Percentiles rank a stretch among this genome's conserved stretches.
phyloP scores from a whole-genome alignment of 164 flowering plant genomes.

The Aristolochia californica region DNA sequence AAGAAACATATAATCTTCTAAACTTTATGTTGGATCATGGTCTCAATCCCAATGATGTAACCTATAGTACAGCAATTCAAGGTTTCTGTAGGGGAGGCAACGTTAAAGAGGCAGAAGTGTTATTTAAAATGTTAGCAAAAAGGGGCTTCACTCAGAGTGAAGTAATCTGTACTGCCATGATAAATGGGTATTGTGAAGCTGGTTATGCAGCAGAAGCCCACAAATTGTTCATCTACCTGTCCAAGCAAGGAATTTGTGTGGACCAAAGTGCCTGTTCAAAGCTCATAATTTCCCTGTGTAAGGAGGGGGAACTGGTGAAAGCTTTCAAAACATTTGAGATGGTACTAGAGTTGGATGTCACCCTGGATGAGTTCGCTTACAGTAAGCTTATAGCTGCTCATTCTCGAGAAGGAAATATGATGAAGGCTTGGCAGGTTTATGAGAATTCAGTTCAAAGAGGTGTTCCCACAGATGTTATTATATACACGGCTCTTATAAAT shows the following conservation, averaged over 20 bases:
- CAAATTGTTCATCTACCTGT: constrained; percentile 29
- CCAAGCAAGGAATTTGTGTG: constrained; percentile 21
- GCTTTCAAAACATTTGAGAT: constrained; percentile 33
- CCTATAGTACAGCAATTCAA: constrained; percentile 42
- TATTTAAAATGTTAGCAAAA: constrained; percentile 29
- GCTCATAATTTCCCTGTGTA: constrained; percentile 39
- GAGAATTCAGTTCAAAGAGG: constrained; percentile 32
- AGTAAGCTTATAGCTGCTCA: constrained; percentile 38
- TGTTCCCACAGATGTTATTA: constrained; percentile 36
- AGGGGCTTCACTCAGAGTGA: constrained; percentile 18
- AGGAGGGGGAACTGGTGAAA: constrained; percentile 24
- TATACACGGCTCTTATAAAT: constrained; percentile 56
- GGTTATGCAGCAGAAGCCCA: constrained; percentile 27
- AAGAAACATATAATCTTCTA: constrained; percentile 29
- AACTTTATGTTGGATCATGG: constrained; percentile 40
- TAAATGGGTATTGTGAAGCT: constrained; percentile 60
- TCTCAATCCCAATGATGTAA: constrained; percentile 26
- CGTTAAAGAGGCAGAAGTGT: constrained; percentile 52
- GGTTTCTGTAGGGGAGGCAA: constrained; percentile 56
- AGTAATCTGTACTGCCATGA: constrained; percentile 44
- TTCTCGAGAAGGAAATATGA: constrained; percentile 40
- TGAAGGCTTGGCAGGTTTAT: constrained; percentile 34
- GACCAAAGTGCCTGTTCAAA: constrained; percentile 25
- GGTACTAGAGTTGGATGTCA: constrained; percentile 19
- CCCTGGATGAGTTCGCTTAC: constrained; percentile 26